Percentiles rank a stretch among this genome's conserved stretches.
These are phyloP conservation scores for Alternaria infectoria DNA, from an alignment of 2,329 filamentous ascomycete species.

Conservation along the genomic window DNA sequence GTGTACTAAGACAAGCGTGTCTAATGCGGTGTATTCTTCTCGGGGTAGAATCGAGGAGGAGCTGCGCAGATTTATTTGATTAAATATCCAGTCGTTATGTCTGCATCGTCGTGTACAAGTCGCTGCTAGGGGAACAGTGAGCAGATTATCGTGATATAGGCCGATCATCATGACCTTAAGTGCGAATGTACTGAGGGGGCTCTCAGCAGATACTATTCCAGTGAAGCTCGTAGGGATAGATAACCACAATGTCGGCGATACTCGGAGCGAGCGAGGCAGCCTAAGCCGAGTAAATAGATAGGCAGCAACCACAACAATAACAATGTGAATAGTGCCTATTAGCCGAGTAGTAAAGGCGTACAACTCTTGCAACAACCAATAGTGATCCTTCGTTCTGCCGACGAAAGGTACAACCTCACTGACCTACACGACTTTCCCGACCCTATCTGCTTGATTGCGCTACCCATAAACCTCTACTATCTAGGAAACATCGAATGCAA, in stretches of 20 bases:
- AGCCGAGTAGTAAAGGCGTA: background rate
- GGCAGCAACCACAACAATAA: background rate
- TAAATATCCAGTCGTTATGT: background rate
- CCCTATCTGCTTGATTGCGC: background rate
- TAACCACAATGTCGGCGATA: background rate
- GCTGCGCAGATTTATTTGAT: rapidly evolving
- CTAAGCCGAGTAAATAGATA: background rate
- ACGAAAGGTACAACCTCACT: background rate
- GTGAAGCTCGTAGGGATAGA: background rate
- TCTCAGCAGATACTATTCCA: background rate
- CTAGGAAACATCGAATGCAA: background rate
- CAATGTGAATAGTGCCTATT: background rate
- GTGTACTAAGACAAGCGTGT: background rate
- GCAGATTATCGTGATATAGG: background rate
- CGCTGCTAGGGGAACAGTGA: background rate
- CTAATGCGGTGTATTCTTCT: background rate
- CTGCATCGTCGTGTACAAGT: background rate
- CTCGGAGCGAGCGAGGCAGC: background rate
- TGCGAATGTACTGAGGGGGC: background rate
- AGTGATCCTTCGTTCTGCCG: background rate
- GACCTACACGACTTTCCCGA: background rate
- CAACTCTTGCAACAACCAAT: background rate
- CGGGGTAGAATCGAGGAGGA: background rate
- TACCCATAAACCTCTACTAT: background rate
- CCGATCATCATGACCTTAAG: background rate